Evolutionary conservation across 1,139 yeast species (phyloP).

Genomic region (Blastobotrys persicus): DNA sequence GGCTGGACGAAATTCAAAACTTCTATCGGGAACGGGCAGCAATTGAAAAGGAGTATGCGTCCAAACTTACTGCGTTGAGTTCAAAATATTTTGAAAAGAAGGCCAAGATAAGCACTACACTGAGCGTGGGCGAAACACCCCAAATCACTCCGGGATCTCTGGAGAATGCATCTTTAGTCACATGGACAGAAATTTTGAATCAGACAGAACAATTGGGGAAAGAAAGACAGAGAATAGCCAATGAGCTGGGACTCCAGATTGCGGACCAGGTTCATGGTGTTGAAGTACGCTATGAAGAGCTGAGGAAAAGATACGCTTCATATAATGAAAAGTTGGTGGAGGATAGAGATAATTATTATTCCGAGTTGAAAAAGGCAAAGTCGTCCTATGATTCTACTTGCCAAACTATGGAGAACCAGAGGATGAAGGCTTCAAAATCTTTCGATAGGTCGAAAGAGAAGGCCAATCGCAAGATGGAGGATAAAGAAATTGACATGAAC

Average conservation of each 20-base stretch:
- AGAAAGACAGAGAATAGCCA: slow-evolving; percentile 60
- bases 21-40: slow-evolving; percentile 81
- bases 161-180: slow-evolving; percentile 87
- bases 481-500: slow-evolving; percentile 78
- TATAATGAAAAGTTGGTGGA: slow-evolving; percentile 58
- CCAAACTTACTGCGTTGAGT: slow-evolving; percentile 61
- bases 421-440: slow-evolving; percentile 62
- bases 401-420: slow-evolving; percentile 72
- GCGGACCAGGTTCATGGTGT: slow-evolving; percentile 61
- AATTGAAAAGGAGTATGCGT: slow-evolving; percentile 80
- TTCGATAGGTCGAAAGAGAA: slow-evolving; percentile 50
- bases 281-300: slow-evolving; percentile 51
- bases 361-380: slow-evolving; percentile 70
- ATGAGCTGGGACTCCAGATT: slow-evolving; percentile 59
- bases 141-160: slow-evolving; percentile 91
- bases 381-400: slow-evolving; percentile 76
- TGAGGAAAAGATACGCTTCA: slow-evolving; percentile 55
- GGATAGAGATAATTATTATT: slow-evolving; percentile 60
- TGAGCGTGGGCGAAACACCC: slow-evolving; percentile 92
- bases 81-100: slow-evolving; percentile 74
- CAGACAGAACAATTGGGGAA: slow-evolving; percentile 81
- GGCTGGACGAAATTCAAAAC: slow-evolving; percentile 74
- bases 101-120: slow-evolving; percentile 59
- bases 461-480: slow-evolving; percentile 55
- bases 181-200: slow-evolving; percentile 86